A percentile compares a stretch with the other conserved stretches of the same genome.
Evolutionary conservation across 2,329 filamentous ascomycete genomes (phyloP).

Genomic region (Penicillium fuscoglaucum): DNA sequence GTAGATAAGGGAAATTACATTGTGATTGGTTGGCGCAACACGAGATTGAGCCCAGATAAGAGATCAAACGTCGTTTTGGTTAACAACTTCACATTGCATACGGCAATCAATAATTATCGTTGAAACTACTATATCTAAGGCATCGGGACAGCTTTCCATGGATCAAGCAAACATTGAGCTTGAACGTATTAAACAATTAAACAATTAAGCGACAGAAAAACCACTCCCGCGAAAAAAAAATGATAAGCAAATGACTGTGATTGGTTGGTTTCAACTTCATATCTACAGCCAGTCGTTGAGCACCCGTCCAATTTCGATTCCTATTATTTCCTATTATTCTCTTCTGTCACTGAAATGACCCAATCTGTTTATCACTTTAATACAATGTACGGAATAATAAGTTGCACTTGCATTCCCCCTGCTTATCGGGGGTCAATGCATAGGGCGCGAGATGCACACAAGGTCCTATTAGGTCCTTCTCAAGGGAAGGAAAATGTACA

Average conservation of each 20-base stretch:
- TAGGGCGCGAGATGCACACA: background rate
- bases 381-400: background rate
- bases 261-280: slow-evolving; percentile 28
- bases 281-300: slow-evolving; percentile 32
- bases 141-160: background rate
- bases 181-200: background rate
- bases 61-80: background rate
- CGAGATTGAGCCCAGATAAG: slow-evolving; percentile 10
- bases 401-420: slow-evolving; percentile 4
- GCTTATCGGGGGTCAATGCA: slow-evolving; percentile 16
- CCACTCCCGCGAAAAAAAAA: background rate
- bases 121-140: background rate
- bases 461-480: no score
- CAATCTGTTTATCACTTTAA: slow-evolving; percentile 16
- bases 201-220: background rate
- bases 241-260: slow-evolving; percentile 26
- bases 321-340: slow-evolving; percentile 18
- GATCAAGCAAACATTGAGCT: background rate
- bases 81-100: background rate
- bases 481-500: background rate
- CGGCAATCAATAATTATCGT: background rate
- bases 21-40: slow-evolving; percentile 16
- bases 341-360: slow-evolving; percentile 19
- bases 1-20: slow-evolving; percentile 4
- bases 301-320: slow-evolving; percentile 2